A percentile compares a stretch with the other conserved stretches of the same genome.
Conservation (phyloP, 768 basidiomycete species). For the Russula foetens region DNA sequence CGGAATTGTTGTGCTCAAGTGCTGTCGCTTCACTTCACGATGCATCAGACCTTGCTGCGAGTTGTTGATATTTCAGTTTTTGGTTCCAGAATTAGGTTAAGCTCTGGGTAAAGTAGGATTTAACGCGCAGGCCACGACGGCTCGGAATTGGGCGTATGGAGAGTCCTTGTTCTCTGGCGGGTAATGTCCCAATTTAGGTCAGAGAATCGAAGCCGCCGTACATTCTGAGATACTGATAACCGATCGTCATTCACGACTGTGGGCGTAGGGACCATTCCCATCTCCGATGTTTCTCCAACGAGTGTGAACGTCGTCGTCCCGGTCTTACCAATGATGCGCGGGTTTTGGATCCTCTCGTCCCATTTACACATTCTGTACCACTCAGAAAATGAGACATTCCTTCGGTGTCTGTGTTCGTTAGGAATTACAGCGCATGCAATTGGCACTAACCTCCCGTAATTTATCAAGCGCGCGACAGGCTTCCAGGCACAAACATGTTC, state of each 20-base stretch:
- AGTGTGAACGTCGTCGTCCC: too few relatives aligned
- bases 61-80: neutral
- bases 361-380: too few relatives aligned
- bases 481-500: conserved; percentile 11
- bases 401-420: too few relatives aligned
- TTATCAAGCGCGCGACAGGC: neutral
- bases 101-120: neutral
- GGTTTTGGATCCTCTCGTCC: too few relatives aligned
- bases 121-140: neutral
- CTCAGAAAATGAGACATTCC: too few relatives aligned
- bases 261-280: neutral
- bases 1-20: too few relatives aligned
- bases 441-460: neutral
- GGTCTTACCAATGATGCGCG: too few relatives aligned
- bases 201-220: too few relatives aligned
- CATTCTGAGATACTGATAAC: too few relatives aligned
- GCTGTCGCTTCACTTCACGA: neutral
- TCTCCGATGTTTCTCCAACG: neutral
- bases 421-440: neutral
- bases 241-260: neutral
- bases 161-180: too few relatives aligned
- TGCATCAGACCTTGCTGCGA: neutral
- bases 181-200: too few relatives aligned
- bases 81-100: conserved; percentile 1
- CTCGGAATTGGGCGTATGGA: neutral